These are phyloP conservation scores for Leishmania lainsoni DNA, from an alignment of 208 protist genomes.

Conservation along the genomic window DNA sequence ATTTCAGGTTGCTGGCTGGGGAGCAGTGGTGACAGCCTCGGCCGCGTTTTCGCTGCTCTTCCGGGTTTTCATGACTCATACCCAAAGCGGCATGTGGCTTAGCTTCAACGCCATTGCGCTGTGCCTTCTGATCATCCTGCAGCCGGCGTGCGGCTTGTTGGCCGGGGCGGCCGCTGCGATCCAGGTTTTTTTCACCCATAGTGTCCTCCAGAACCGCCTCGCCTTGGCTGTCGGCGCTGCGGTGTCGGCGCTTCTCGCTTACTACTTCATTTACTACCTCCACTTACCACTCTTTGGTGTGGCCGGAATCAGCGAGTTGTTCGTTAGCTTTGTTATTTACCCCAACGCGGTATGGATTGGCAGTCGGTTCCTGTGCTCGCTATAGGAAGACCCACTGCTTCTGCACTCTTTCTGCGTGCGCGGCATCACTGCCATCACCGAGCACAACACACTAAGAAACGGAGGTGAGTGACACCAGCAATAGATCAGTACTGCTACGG, in stretches of 20 bases:
- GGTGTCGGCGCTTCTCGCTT: constrained; percentile 34
- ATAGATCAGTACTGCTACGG: neutral
- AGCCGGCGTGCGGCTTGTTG: constrained; percentile 52
- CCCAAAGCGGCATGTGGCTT: constrained; percentile 40
- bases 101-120: constrained; percentile 59
- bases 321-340: constrained; percentile 64
- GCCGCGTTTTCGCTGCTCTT: constrained; percentile 13
- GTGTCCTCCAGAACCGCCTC: constrained; percentile 12
- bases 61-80: constrained; percentile 12
- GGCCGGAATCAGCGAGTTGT: constrained; percentile 44
- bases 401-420: neutral
- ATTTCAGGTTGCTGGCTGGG: constrained; percentile 26
- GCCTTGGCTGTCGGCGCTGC: constrained; percentile 29
- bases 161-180: constrained; percentile 50
- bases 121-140: constrained; percentile 57
- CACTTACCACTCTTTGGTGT: constrained; percentile 31
- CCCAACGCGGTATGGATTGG: constrained; percentile 63
- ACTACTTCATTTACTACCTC: constrained; percentile 37
- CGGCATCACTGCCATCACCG: neutral
- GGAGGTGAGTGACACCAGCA: neutral
- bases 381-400: neutral
- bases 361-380: constrained; percentile 27
- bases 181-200: constrained; percentile 54
- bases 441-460: neutral
- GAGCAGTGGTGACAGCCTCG: constrained; percentile 22